Evolutionary conservation across 1,139 yeast genomes (phyloP).

Genomic region (Waltiozyma sp.): DNA sequence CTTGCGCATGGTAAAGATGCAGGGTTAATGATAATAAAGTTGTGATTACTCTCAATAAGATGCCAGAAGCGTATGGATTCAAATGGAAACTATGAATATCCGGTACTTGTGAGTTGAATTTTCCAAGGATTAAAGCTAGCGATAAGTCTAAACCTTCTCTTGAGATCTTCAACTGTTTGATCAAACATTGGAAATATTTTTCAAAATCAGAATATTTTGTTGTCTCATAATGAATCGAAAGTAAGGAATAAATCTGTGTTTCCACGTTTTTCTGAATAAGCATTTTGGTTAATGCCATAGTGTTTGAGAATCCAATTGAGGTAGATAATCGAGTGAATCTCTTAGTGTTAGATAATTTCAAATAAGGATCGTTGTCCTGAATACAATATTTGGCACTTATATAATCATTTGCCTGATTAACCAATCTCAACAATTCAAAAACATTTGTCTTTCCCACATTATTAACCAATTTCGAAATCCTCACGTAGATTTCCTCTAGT

Average conservation of each 20-base stretch:
- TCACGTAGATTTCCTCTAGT: constrained; percentile 4
- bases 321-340: constrained; percentile 1
- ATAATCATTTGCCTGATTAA: background rate
- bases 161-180: background rate
- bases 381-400: constrained; percentile 3
- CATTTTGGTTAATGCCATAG: background rate
- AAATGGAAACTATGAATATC: constrained; percentile 7
- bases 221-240: constrained; percentile 8
- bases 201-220: constrained; percentile 5
- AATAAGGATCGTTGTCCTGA: background rate
- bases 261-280: constrained; percentile 3
- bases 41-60: constrained; percentile 4
- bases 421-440: constrained; percentile 1
- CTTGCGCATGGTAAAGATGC: constrained; percentile 11
- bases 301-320: background rate
- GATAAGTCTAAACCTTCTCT: constrained; percentile 5
- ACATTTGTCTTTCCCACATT: constrained; percentile 4
- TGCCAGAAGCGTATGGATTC: constrained; percentile 5
- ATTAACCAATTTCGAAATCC: constrained; percentile 6
- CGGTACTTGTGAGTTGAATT: constrained; percentile 4
- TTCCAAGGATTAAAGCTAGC: constrained; percentile 7
- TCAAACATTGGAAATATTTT: constrained; percentile 5
- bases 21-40: constrained; percentile 2
- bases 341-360: constrained; percentile 6
- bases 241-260: constrained; percentile 4